These are phyloP conservation scores for Aegilops speltoides DNA, from an alignment of 176 grass and related monocot species.

Conservation along the genomic window DNA sequence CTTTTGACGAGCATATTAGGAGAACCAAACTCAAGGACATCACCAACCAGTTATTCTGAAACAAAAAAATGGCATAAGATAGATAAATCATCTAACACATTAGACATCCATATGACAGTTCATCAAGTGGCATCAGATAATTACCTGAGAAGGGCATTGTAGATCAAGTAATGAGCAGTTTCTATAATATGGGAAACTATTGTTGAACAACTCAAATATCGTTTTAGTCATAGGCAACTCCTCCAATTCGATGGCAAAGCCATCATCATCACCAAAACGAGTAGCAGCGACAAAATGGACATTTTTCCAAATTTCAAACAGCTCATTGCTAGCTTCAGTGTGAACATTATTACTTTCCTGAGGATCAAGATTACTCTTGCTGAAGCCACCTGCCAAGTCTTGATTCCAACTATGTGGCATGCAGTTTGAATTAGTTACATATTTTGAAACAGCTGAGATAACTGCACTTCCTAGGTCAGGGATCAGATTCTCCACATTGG, in stretches of 20 bases:
- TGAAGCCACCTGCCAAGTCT: slow-evolving; percentile 21
- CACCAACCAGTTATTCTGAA: slow-evolving; percentile 65
- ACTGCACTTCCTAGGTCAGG: slow-evolving; percentile 57
- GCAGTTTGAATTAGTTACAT: slow-evolving; percentile 42
- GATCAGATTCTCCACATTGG: slow-evolving; percentile 50
- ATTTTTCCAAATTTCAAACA: slow-evolving; percentile 65
- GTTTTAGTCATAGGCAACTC: slow-evolving; percentile 52
- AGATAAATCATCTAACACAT: slow-evolving; percentile 15
- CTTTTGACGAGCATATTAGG: slow-evolving; percentile 82
- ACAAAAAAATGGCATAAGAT: slow-evolving; percentile 24
- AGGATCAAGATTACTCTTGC: slow-evolving; percentile 28
- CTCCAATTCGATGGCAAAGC: slow-evolving; percentile 29
- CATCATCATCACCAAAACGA: slow-evolving; percentile 34
- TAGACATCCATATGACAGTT: slow-evolving; percentile 1
- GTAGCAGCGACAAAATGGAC: slow-evolving; percentile 32
- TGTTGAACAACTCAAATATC: slow-evolving; percentile 60
- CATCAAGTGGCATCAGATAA: slow-evolving; percentile 28
- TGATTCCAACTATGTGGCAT: slow-evolving; percentile 46
- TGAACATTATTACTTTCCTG: slow-evolving; percentile 38
- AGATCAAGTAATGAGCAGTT: slow-evolving; percentile 44
- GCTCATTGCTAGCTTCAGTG: slow-evolving; percentile 54
- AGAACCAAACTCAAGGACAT: slow-evolving; percentile 76
- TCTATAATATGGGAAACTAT: slow-evolving; percentile 68
- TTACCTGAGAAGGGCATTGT: slow-evolving; percentile 62
- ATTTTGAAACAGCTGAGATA: slow-evolving; percentile 63